Conservation (phyloP, 306 rosid species). For the Quercus bicolor region DNA sequence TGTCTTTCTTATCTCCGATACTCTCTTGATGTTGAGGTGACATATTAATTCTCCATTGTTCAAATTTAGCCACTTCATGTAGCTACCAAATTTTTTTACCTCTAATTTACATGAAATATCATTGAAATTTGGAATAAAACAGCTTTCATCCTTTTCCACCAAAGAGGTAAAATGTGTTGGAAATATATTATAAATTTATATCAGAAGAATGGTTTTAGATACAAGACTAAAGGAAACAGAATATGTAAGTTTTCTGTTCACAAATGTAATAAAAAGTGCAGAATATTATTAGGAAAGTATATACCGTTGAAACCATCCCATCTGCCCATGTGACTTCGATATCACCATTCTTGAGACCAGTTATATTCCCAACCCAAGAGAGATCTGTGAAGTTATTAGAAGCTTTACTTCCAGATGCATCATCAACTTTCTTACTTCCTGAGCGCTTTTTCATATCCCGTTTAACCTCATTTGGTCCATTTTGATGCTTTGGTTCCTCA, state of each 20-base stretch:
- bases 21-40: not conserved
- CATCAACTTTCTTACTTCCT: conserved; percentile 38
- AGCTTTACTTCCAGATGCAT: conserved; percentile 37
- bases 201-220: conserved; percentile 10
- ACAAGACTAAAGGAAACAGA: not conserved
- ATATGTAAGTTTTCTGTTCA: not conserved
- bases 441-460: conserved; percentile 26
- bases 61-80: not conserved
- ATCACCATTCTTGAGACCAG: conserved; percentile 89
- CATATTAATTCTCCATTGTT: conserved; percentile 4
- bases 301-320: conserved; percentile 97
- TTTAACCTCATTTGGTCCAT: conserved; percentile 36
- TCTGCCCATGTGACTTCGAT: conserved; percentile 99
- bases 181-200: not conserved
- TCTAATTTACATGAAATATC: conserved; percentile 11
- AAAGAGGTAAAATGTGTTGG: conserved; percentile 6
- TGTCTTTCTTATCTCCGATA: too few relatives aligned
- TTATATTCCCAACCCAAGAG: conserved; percentile 97
- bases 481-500: conserved; percentile 49
- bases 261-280: not conserved
- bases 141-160: not conserved
- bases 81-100: conserved; percentile 11
- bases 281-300: conserved; percentile 17
- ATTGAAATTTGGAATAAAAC: conserved; percentile 6
- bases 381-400: conserved; percentile 63